Conservation (phyloP, 2,329 filamentous ascomycete species). For the Aureobasidium uvarum region DNA sequence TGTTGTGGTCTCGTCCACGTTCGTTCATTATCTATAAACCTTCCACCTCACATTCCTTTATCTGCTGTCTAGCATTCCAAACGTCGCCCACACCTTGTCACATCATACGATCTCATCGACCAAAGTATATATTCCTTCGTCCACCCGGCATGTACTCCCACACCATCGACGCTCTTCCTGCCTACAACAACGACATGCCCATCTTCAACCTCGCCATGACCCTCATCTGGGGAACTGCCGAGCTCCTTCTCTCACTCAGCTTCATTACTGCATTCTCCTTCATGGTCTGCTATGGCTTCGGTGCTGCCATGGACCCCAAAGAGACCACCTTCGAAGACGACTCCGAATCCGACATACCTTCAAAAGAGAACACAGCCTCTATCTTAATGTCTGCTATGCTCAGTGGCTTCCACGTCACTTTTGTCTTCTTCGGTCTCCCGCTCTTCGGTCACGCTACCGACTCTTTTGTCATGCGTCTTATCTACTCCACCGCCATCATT, state of each 20-base stretch:
- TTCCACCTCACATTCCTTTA: slow-evolving; percentile 18
- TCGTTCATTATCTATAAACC: background rate
- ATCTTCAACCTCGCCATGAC: slow-evolving; percentile 12
- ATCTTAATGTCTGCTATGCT: slow-evolving; percentile 24
- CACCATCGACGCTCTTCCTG: slow-evolving; percentile 23
- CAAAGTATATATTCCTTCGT: background rate
- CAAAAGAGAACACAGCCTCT: slow-evolving; percentile 22
- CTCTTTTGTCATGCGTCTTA: slow-evolving; percentile 17
- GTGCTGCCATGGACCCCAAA: slow-evolving; percentile 3
- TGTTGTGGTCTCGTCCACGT: slow-evolving; percentile 1
- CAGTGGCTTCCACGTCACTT: slow-evolving; percentile 19
- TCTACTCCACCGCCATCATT: slow-evolving; percentile 23
- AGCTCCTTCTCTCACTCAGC: slow-evolving; percentile 21
- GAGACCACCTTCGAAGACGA: background rate
- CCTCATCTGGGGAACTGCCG: slow-evolving; percentile 22
- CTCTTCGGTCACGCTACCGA: slow-evolving; percentile 21
- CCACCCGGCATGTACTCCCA: slow-evolving; percentile 19
- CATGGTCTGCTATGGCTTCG: slow-evolving; percentile 20
- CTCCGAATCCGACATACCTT: slow-evolving; percentile 5
- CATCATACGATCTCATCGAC: background rate
- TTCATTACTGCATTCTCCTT: slow-evolving; percentile 23
- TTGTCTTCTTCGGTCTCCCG: slow-evolving; percentile 24
- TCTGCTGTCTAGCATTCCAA: slow-evolving; percentile 19
- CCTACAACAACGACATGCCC: slow-evolving; percentile 13
- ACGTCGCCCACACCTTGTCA: slow-evolving; percentile 10